Conservation (phyloP, 2,329 filamentous ascomycete genomes). For the Aureobasidium sp. region DNA sequence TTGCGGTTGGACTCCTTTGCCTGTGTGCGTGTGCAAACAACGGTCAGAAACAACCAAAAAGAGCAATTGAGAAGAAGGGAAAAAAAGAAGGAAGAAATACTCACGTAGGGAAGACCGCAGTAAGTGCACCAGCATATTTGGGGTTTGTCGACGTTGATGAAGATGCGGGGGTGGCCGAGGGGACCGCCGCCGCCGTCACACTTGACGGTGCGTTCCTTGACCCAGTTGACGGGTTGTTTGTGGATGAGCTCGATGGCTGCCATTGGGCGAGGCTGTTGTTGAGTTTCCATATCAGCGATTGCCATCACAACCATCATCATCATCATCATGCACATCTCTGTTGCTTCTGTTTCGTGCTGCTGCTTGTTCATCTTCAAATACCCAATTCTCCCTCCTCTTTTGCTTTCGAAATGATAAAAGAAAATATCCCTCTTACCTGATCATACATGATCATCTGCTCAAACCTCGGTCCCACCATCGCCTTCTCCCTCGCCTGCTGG, state of each 20-base stretch:
- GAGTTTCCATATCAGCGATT: background rate
- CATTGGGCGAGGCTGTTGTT: constrained; percentile 66
- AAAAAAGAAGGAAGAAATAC: constrained; percentile 28
- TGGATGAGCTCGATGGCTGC: constrained; percentile 95
- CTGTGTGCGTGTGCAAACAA: constrained; percentile 39
- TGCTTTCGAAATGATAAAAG: background rate
- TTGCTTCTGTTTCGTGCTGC: no score
- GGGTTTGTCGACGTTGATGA: constrained; percentile 97
- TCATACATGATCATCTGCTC: constrained; percentile 91
- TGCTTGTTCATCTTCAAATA: no score
- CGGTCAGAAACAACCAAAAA: no score
- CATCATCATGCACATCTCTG: no score
- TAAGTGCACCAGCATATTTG: constrained; percentile 87
- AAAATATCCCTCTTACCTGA: constrained; percentile 61
- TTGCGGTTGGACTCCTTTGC: constrained; percentile 82
- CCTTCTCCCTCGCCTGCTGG: constrained; percentile 70
- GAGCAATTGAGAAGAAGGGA: background rate
- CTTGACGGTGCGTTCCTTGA: constrained; percentile 66
- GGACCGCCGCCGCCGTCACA: constrained; percentile 92
- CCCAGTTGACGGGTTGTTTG: constrained; percentile 90
- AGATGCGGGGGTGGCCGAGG: constrained; percentile 82
- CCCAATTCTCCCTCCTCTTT: background rate
- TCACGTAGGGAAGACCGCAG: constrained; percentile 86
- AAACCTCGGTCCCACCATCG: constrained; percentile 90
- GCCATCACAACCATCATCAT: background rate